Base-by-base conservation (phyloP, 352 stramenopile species). In the Globisporangium cederbergense region DNA sequence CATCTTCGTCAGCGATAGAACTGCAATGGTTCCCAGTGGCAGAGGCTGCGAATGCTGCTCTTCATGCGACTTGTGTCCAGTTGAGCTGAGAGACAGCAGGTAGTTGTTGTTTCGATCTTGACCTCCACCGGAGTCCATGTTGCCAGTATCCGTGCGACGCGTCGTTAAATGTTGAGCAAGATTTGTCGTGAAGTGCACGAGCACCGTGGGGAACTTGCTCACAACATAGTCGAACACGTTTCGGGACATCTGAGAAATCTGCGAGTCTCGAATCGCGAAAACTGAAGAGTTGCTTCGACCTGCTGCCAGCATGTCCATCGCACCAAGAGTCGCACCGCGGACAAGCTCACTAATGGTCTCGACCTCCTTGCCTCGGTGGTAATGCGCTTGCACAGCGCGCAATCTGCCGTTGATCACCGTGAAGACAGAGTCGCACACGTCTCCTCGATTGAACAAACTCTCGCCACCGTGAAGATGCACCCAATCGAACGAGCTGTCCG, bases 221-320 rank as follows among this genome's bases (percentile, higher is more conserved):
- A 96, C 79, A 18, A 96, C 73, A 59, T 87, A 96, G 65, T 96
- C 87, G 46, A 96, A 94, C 25, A 96, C 85, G 58, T 86, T 88
- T 9, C 86, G 76, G 2, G 87, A 87, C 87, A 96, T 96, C 54
- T 92, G 78, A n/a, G 85, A 88, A 51, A 96, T 92, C 58, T 94
- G 83, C 0, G 83, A 96, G 62, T 96, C 87, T 34, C 87, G 87
- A 55, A 93, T 86, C 4, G 87, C 85, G 73, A 93, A 94, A 32
- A 96, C 87, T 0, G 85, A 91, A 11, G 85, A 91, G 47, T 91
- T 89, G 58, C 83, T 91, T 20, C 78, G 70, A 16, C 79, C 78
- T 20, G 82, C 76, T 3, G 83, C 78, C 10, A 96, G 72, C 87
- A 96, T 93, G 58, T 96, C 87, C 69, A 96, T 74, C 10, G 82